Base-by-base conservation (phyloP, 2,329 filamentous ascomycete species). In the Epicoccum sorghinum region DNA sequence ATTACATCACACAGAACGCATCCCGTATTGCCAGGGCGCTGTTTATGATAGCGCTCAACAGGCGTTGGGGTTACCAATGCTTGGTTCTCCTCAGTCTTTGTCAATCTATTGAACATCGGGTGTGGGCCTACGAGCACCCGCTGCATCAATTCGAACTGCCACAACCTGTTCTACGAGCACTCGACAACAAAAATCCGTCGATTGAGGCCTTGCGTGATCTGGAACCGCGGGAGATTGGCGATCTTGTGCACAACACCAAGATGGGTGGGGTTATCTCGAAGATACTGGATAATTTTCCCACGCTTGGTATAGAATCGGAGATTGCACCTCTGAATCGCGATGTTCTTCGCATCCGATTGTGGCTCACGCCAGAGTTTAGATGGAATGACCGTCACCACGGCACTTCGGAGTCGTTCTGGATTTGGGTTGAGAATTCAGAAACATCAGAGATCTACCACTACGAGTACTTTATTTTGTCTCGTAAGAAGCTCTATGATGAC, bases 341-440 rank as follows among this genome's bases (percentile, higher is more conserved):
- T 69, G 93, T 99, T 0, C 80, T 99, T 58, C 86, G 93, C n/a
- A 92, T 99, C 68, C 89, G 89, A 68, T 84, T 99, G 0, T 90
- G 83, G 64, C 83, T 99, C 14, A 91, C 88, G 1, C 91, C 95
- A 0, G 93, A 98, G 46, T 99, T 99, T 70, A 82, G 82, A 33
- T 99, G 95, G 95, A 96, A 96, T 65, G 93, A 98, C 63, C 87
- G 90, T 41, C 85, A 96, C 55, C 93, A 99, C 69, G 96, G 96
- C 14, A 91, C 88, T 3, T 97, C 93, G 0, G 95, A 99, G 69
- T 93, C 93, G 4, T 99, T 96, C 77, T 99, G 96, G 84, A 89
- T 99, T 53, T 99, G 95, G 96, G 93, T 99, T 3, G 95, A 99
- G 74, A 96, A 98, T 71, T 97, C 93, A 0, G 95, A 98, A 66